Percentiles rank a stretch among this genome's conserved stretches.
phyloP scores from a whole-genome alignment of 169 alveolate genomes.

The Eimeria necatrix region DNA sequence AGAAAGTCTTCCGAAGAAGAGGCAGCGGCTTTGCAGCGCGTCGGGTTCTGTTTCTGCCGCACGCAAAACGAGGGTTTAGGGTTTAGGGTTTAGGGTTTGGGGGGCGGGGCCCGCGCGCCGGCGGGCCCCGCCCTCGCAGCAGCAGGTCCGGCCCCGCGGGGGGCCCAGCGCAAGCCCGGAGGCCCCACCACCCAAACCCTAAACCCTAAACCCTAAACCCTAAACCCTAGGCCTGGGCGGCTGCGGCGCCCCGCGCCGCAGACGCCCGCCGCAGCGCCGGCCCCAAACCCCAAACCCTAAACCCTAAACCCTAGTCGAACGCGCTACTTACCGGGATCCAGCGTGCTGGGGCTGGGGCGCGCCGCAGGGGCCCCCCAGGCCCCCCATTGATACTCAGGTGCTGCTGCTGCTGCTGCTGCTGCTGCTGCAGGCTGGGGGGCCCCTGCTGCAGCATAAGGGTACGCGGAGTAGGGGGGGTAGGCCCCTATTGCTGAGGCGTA shows the following conservation, averaged over 20 bases:
- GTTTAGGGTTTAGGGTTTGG: not conserved
- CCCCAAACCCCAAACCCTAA: no score
- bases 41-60: slow-evolving; percentile 28
- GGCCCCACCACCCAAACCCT: slow-evolving; percentile 3
- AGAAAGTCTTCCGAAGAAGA: slow-evolving; percentile 79
- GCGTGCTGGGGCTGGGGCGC: not conserved
- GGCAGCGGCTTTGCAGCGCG: slow-evolving; percentile 7
- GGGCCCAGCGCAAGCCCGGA: not conserved
- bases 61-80: not conserved
- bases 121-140: no score
- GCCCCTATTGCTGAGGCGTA: not conserved
- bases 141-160: no score
- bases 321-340: not conserved
- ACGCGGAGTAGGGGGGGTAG: not conserved
- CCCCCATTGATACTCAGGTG: slow-evolving; percentile 23
- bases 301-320: no score
- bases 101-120: no score
- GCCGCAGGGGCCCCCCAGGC: slow-evolving; percentile 29
- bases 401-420: not conserved
- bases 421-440: not conserved
- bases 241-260: no score
- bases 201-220: no score
- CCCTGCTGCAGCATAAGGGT: slow-evolving; percentile 1
- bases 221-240: no score
- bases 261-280: no score